phyloP scores from a whole-genome alignment of 306 rosid genomes.

The Trifolium pratense region DNA sequence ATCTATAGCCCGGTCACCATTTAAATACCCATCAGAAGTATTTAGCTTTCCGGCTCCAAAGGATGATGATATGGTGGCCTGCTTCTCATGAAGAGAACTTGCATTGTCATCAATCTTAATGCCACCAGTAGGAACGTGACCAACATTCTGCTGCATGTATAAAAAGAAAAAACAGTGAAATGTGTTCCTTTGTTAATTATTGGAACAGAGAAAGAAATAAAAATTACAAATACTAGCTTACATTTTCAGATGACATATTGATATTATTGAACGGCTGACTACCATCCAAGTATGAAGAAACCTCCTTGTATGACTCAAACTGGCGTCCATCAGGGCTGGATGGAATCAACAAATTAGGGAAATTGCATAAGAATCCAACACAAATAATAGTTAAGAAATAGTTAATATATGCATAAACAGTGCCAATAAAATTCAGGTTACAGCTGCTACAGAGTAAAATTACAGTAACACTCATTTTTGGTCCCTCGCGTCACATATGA shows the following conservation, averaged over 20 bases:
- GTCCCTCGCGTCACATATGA: slow-evolving; percentile 5
- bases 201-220: slow-evolving; percentile 15
- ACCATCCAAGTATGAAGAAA: slow-evolving; percentile 60
- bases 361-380: slow-evolving; percentile 46
- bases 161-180: slow-evolving; percentile 32
- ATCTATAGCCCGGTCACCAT: slow-evolving; percentile 42
- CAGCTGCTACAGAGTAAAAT: slow-evolving; percentile 27
- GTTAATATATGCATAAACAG: slow-evolving; percentile 23
- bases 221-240: slow-evolving; percentile 51
- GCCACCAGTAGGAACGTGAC: slow-evolving; percentile 42
- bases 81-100: slow-evolving; percentile 48
- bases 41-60: slow-evolving; percentile 43
- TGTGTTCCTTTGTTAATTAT: background rate
- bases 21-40: slow-evolving; percentile 36
- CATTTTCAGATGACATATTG: slow-evolving; percentile 50
- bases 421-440: slow-evolving; percentile 12
- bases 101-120: slow-evolving; percentile 47
- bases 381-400: slow-evolving; percentile 29
- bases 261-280: slow-evolving; percentile 46
- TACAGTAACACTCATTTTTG: background rate
- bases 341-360: slow-evolving; percentile 50
- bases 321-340: slow-evolving; percentile 83
- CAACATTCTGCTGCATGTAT: slow-evolving; percentile 48
- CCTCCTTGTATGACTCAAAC: slow-evolving; percentile 77
- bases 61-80: slow-evolving; percentile 34